Base-by-base conservation (phyloP, 139 green algal genomes). In the Diplosphaera chodatii region DNA sequence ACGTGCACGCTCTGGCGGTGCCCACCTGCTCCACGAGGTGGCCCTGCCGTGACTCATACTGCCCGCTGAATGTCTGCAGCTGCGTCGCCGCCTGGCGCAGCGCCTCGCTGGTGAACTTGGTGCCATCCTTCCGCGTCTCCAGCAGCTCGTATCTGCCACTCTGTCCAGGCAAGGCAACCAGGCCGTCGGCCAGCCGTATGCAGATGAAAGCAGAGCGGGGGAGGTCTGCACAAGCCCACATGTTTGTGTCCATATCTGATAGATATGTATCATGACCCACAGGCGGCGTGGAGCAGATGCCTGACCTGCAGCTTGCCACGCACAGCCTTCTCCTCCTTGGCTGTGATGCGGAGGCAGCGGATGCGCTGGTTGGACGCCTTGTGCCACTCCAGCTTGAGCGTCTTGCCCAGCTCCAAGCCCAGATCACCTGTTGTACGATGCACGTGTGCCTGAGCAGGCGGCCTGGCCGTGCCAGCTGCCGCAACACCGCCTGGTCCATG, bases 321-420 rank as follows among this genome's bases (percentile, higher is more conserved):
- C 33, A 97, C 88, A 20, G 71, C 78, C 71, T 89, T 91, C 82
- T 98, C 92, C 80, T 98, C 93, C 76, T 97, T 97, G 10, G 78
- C 64, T 4, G 93, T 97, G 77, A 98, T 96, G 71, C 93, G 83
- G 72, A 98, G 79, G 80, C 91, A 97, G 59, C 91, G 82, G 23
- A 86, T 87, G 55, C 83, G 79, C 29, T 66, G 80, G 80, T 88
- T 88, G 70, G 67, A 48, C 4, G 55, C 62, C 79, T 90, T 91
- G 81, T 96, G 87, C 92, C 92, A 97, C 78, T 97, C 92, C 69
- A 97, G 82, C 84, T 97, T 96, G 65, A 96, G 67, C 22, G 79
- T 93, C 79, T 96, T 96, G 81, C 92, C 85, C 69, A 96, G 70
- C 34, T 84, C 71, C 37, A 98, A 81, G 15, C 86, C 89, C 74